These are phyloP conservation scores for Zygoascus sp. DNA, from an alignment of 1,139 yeast genomes.

Conservation along the genomic window DNA sequence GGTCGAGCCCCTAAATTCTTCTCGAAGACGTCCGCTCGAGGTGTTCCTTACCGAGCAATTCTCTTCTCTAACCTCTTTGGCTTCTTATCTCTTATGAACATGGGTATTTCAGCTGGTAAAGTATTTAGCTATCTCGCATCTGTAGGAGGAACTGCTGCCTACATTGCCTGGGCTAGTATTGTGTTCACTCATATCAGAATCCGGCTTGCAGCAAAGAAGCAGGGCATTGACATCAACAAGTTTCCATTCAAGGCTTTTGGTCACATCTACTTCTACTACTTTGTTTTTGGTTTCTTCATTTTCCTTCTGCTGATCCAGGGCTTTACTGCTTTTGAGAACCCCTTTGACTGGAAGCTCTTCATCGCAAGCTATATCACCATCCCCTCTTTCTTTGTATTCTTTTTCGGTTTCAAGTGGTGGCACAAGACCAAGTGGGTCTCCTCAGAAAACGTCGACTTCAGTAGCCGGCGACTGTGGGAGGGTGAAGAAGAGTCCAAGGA, in stretches of 20 bases:
- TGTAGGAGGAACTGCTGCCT: conserved; percentile 17
- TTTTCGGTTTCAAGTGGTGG: conserved; percentile 13
- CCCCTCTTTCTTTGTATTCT: conserved; percentile 11
- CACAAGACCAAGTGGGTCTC: conserved; percentile 11
- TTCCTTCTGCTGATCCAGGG: conserved; percentile 14
- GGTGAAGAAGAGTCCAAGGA: not conserved
- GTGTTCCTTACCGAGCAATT: conserved; percentile 16
- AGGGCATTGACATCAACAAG: conserved; percentile 11
- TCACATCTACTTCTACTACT: conserved; percentile 11
- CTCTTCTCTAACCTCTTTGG: conserved; percentile 14
- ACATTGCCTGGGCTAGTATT: conserved; percentile 15
- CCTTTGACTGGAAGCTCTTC: conserved; percentile 13
- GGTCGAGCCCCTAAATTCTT: conserved; percentile 16
- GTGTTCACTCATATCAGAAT: conserved; percentile 13
- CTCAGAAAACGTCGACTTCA: conserved; percentile 9
- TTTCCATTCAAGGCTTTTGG: conserved; percentile 15
- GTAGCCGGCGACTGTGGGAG: conserved; percentile 10
- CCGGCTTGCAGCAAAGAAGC: conserved; percentile 13
- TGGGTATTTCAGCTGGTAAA: conserved; percentile 13
- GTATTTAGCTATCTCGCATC: conserved; percentile 14
- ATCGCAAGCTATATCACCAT: conserved; percentile 14
- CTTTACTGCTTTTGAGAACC: conserved; percentile 11
- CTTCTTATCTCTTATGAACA: conserved; percentile 15
- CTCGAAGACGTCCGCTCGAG: conserved; percentile 12
- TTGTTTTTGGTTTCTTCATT: conserved; percentile 12